Base-by-base conservation (phyloP, 176 grass and related monocot genomes). In the Aegilops bicornis region DNA sequence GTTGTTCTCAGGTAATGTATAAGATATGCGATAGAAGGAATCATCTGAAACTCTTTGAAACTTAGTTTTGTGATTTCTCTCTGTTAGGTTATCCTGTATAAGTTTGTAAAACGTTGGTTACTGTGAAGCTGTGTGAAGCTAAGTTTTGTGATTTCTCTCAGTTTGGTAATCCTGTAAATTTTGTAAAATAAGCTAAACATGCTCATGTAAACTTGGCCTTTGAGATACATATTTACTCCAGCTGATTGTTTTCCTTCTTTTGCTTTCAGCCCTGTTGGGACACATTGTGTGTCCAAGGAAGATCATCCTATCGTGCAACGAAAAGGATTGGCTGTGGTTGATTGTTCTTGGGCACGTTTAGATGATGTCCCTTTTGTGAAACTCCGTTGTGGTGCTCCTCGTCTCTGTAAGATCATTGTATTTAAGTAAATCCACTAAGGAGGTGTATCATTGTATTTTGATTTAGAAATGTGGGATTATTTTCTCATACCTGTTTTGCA, bases 281-380 rank as follows among this genome's bases (percentile, higher is more conserved):
- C 88, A 65, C 96, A 95, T 30, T 98, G 96, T 47, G 93, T 95
- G 19, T 98, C 96, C 22, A 98, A 90, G 90, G 91, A 89, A 86
- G 96, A 98, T 92, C 79, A 85, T 72, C 71, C 77, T 78, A 89
- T 92, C 58, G 88, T 98, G 78, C 89, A 95, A 86, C 86, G 84
- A 82, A 98, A 93, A 91, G 96, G 96, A 85, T 84, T 98, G 79
- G 96, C 93, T 50, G 96, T 98, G 39, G 96, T 98, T 68, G 96
- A 94, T 82, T 98, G 93, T 83, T 95, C 96, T n/a, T 98, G 96
- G 96, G 96, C 96, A 81, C 96, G 93, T 65, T 88, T 98, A 68
- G 92, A 90, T 82, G 96, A 98, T 82, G 96, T 98, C 47, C 96
- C 96, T 82, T 98, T 98, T 42, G 86, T 85, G 52, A 98, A 98